Evolutionary conservation across 2,329 filamentous ascomycete genomes (phyloP).

Genomic region (Macrophomina phaseolina): DNA sequence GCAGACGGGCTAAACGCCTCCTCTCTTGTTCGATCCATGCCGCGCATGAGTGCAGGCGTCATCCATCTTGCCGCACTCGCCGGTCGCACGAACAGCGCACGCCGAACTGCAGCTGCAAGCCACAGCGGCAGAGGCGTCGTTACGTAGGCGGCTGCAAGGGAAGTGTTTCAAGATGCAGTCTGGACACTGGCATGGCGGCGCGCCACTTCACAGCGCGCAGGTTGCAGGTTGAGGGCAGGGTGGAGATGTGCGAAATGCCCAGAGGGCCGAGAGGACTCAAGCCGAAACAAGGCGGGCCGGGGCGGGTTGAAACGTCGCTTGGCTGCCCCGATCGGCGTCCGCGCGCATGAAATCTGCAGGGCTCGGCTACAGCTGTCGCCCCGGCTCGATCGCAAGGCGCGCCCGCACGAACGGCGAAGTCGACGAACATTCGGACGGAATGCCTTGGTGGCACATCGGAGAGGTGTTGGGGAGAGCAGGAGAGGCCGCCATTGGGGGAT

Average conservation of each 20-base stretch:
- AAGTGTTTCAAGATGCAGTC: background rate
- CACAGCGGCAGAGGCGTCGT: background rate
- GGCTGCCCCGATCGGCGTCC: slow-evolving; percentile 10
- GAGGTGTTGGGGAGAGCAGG: background rate
- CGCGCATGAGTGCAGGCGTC: slow-evolving; percentile 4
- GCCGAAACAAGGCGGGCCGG: slow-evolving; percentile 13
- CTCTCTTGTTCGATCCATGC: background rate
- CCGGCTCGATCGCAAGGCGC: background rate
- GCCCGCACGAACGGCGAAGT: background rate
- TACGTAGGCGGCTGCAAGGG: background rate
- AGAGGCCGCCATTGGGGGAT: slow-evolving; percentile 1
- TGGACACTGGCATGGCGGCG: background rate
- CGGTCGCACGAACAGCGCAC: background rate
- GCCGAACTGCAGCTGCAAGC: background rate
- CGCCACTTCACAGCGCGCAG: background rate
- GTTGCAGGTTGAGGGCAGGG: background rate
- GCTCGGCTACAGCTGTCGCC: slow-evolving; percentile 9
- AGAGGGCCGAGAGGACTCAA: slow-evolving; percentile 5
- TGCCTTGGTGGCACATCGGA: background rate
- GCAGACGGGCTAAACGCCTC: background rate
- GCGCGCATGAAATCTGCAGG: slow-evolving; percentile 6
- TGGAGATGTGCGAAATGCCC: background rate
- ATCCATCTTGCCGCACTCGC: background rate
- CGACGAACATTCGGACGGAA: background rate
- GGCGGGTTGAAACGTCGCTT: slow-evolving; percentile 22